Percentiles rank a stretch among this genome's conserved stretches.
Conservation (phyloP, 1,284 basidiomycete species). For the Papiliotrema laurentii region DNA sequence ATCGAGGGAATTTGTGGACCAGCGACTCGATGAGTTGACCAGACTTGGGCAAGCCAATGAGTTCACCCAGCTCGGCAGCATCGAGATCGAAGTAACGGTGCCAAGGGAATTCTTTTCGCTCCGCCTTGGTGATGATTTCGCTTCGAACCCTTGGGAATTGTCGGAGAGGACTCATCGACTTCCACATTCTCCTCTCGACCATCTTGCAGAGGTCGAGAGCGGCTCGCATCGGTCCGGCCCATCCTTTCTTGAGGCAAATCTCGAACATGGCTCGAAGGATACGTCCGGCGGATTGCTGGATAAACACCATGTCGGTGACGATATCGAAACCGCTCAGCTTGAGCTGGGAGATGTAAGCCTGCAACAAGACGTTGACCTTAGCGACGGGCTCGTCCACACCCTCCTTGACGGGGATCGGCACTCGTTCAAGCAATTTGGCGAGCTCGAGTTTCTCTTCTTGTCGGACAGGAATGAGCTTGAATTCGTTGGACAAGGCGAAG, state of each 20-base stretch:
- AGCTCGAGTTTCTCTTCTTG: slow-evolving; percentile 85
- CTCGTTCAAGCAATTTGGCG: slow-evolving; percentile 86
- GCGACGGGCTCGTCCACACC: slow-evolving; percentile 91
- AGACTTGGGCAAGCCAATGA: slow-evolving; percentile 88
- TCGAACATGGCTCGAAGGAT: slow-evolving; percentile 97
- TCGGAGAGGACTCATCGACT: slow-evolving; percentile 92
- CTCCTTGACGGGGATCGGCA: slow-evolving; percentile 97
- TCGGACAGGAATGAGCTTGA: slow-evolving; percentile 85
- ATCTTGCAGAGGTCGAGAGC: slow-evolving; percentile 96
- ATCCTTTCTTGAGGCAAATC: slow-evolving; percentile 97
- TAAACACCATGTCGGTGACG: slow-evolving; percentile 97
- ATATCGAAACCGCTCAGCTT: slow-evolving; percentile 95
- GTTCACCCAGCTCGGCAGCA: slow-evolving; percentile 84
- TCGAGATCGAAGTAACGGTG: slow-evolving; percentile 90
- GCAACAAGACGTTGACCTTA: slow-evolving; percentile 95
- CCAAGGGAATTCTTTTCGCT: slow-evolving; percentile 98
- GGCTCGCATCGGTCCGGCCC: slow-evolving; percentile 87
- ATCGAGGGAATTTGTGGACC: slow-evolving; percentile 93
- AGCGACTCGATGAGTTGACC: slow-evolving; percentile 89
- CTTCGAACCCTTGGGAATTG: slow-evolving; percentile 69
- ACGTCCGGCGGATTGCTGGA: slow-evolving; percentile 85
- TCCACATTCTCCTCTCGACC: slow-evolving; percentile 93
- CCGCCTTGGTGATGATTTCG: slow-evolving; percentile 86
- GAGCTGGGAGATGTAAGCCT: slow-evolving; percentile 91
- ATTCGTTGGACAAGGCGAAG: slow-evolving; percentile 95